Evolutionary conservation across 306 rosid species (phyloP).

Genomic region (Trifolium dubium): DNA sequence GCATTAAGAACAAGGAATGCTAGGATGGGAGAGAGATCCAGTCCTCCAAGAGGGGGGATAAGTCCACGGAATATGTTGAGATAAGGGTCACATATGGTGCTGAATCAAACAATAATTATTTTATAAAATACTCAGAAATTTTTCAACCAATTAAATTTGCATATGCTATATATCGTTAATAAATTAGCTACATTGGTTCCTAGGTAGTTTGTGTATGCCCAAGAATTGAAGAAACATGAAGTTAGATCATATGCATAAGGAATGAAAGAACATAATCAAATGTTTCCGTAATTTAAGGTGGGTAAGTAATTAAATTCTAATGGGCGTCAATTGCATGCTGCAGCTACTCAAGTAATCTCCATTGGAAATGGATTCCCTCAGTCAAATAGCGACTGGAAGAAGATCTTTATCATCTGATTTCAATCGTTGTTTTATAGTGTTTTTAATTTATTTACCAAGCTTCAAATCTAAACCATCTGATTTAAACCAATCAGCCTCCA

Average conservation of each 20-base stretch:
- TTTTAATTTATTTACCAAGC: background rate
- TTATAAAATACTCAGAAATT: slow-evolving; percentile 18
- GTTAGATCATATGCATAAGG: background rate
- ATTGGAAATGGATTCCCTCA: background rate
- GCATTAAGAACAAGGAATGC: slow-evolving; percentile 86
- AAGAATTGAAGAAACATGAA: background rate
- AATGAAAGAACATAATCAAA: slow-evolving; percentile 3
- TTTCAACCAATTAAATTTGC: background rate
- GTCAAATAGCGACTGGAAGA: background rate
- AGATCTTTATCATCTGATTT: background rate
- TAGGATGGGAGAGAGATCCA: slow-evolving; percentile 93
- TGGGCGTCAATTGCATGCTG: background rate
- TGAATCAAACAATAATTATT: slow-evolving; percentile 47
- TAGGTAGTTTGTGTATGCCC: background rate
- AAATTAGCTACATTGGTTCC: slow-evolving; percentile 2
- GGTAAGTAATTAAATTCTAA: background rate
- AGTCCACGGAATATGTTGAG: slow-evolving; percentile 95
- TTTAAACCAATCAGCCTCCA: background rate
- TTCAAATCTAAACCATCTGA: background rate
- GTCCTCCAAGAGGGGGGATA: slow-evolving; percentile 92
- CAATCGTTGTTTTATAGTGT: background rate
- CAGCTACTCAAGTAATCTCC: background rate
- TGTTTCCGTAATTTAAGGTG: background rate
- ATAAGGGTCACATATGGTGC: slow-evolving; percentile 94
- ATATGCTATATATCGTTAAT: background rate